Evolutionary conservation across 768 basidiomycete genomes (phyloP), one percentile per base, ranked within the genome.

Genomic region (Megacollybia marginata): DNA sequence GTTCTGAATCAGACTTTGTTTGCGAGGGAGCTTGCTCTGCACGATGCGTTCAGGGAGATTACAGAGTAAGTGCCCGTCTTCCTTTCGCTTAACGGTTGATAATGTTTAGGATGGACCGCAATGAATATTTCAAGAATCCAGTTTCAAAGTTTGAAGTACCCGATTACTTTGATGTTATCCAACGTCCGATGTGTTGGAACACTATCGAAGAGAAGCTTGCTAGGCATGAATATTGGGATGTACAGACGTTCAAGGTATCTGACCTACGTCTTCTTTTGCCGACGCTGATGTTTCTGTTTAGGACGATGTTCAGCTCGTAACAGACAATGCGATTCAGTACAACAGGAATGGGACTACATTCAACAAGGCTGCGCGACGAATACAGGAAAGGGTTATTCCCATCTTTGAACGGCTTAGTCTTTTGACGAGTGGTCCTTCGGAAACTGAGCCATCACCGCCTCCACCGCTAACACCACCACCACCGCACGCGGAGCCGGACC

Each of bases 121-220:
- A 76, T 5, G 84, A 83, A 42, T 74, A 82, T 53, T 98, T 98
- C 68, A 79, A 80, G 52, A 79, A 84, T 52, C 92, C 94, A 0
- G 92, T 97, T 34, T 85, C 82, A 38, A 82, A 72, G 55, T 69
- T 67, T 1, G 80, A 87, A 36, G 91, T 94, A 0, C 89, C 88
- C 1, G 94, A 97, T 60, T 99, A 99, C 62, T 92, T 87, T 59
- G 85, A 91, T 43, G 72, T 96, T 33, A 76, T 99, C 59, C 75
- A 82, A 57, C 70, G 75, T 4, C 96, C 96, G 0, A 96, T 96
- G 91, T 86, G 85, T 52, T 93, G 94, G 83, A 74, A 73, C 11
- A 74, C 73, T 28, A 95, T 99, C 59, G 85, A 90, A 43, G 65
- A 68, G 28, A 95, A 90, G 63, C 70, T 99, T 31, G 87, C 94